A percentile compares a stretch with the other conserved stretches of the same genome.
phyloP scores from a whole-genome alignment of 2,329 filamentous ascomycete species.

The Neoarthrinium moseri region DNA sequence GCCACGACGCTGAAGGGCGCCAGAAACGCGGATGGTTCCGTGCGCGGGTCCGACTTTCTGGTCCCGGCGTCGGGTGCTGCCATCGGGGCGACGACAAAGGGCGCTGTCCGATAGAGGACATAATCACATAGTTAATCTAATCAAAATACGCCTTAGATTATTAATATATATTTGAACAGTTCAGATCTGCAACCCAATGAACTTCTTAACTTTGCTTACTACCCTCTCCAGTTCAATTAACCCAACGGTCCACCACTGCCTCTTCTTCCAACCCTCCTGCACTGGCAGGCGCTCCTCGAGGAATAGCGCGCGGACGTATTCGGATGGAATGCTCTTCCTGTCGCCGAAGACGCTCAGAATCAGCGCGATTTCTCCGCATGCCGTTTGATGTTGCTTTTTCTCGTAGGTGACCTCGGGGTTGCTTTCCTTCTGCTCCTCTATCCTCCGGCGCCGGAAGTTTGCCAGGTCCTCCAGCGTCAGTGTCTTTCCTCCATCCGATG shows the following conservation, averaged over 20 bases:
- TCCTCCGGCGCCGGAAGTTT: neutral
- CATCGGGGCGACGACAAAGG: slow-evolving; percentile 34
- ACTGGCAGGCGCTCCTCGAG: slow-evolving; percentile 7
- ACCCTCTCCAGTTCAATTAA: no score
- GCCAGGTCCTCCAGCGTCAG: neutral
- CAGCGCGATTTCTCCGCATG: slow-evolving; percentile 7
- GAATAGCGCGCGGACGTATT: slow-evolving; percentile 9
- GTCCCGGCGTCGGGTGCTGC: slow-evolving; percentile 32
- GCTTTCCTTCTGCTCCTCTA: neutral
- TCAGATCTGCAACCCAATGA: no score
- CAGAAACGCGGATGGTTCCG: slow-evolving; percentile 32
- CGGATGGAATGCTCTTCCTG: slow-evolving; percentile 9
- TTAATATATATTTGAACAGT: no score
- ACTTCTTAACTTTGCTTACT: no score
- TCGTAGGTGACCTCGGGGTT: slow-evolving; percentile 9
- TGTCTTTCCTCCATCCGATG: neutral
- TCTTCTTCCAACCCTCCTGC: slow-evolving; percentile 10
- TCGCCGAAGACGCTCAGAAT: slow-evolving; percentile 10
- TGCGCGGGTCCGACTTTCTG: slow-evolving; percentile 38
- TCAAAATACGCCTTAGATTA: no score
- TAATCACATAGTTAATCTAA: no score
- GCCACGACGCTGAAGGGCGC: slow-evolving; percentile 31
- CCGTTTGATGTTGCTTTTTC: slow-evolving; percentile 2
- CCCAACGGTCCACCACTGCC: slow-evolving; percentile 9
- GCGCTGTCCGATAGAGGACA: no score